Percentiles rank a stretch among this genome's conserved stretches.
Evolutionary conservation across 805 yeast genomes (phyloP).

Genomic region (Jamesozyma spencerorum): DNA sequence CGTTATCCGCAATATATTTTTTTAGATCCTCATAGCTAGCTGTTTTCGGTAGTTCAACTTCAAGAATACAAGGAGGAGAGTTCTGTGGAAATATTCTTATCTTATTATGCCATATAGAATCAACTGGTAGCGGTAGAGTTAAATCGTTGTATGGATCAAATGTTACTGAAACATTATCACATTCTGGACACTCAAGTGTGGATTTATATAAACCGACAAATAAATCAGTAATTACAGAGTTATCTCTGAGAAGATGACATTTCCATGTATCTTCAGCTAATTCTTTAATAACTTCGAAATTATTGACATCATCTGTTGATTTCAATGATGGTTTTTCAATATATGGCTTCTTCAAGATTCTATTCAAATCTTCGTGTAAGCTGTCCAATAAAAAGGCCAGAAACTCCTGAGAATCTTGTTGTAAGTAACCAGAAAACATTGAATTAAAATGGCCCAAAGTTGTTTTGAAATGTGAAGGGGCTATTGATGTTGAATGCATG

Average conservation of each 20-base stretch:
- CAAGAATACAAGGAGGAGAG: constrained; percentile 43
- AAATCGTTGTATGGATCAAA: constrained; percentile 91
- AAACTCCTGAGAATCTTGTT: constrained; percentile 94
- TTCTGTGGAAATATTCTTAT: constrained; percentile 54
- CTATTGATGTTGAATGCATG: constrained; percentile 24
- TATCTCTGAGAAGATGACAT: constrained; percentile 69
- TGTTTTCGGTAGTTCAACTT: constrained; percentile 62
- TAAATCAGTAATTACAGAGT: constrained; percentile 73
- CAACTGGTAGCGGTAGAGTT: constrained; percentile 80
- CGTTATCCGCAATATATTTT: constrained; percentile 45
- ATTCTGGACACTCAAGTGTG: constrained; percentile 78
- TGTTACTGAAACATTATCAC: constrained; percentile 70
- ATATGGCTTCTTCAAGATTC: constrained; percentile 74
- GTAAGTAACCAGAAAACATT: constrained; percentile 78
- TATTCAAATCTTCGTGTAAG: constrained; percentile 84
- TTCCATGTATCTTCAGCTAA: constrained; percentile 76
- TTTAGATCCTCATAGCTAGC: constrained; percentile 58
- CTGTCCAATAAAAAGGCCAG: constrained; percentile 84
- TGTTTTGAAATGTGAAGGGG: constrained; percentile 72
- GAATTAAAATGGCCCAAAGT: constrained; percentile 72
- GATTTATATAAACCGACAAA: constrained; percentile 90
- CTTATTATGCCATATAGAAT: constrained; percentile 59
- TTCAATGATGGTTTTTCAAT: constrained; percentile 77
- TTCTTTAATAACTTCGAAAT: constrained; percentile 42
- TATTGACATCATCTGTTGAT: constrained; percentile 43